phyloP scores from a whole-genome alignment of 306 rosid species.

The Trifolium repens region DNA sequence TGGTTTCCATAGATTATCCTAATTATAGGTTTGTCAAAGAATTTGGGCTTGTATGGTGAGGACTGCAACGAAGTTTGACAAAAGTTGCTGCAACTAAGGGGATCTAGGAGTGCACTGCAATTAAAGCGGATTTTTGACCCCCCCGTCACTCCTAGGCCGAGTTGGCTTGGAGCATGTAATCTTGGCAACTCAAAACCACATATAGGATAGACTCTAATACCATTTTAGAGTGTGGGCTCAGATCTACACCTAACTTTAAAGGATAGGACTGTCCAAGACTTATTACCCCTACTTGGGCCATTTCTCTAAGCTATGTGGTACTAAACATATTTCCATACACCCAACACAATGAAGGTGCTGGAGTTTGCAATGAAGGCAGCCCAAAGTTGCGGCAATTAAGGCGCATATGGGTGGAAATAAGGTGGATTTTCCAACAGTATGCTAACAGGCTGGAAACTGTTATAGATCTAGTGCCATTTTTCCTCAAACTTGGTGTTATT shows the following conservation, averaged over 20 bases:
- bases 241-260: background rate
- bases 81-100: background rate
- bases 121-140: background rate
- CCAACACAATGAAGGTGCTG: background rate
- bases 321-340: background rate
- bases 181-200: background rate
- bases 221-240: background rate
- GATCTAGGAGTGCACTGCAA: background rate
- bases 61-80: background rate
- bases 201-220: background rate
- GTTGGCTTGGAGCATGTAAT: background rate
- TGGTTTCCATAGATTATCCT: background rate
- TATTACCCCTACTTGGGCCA: background rate
- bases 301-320: background rate
- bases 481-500: slow-evolving; percentile 20
- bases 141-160: background rate
- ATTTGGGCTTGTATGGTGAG: background rate
- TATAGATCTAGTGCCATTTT: background rate
- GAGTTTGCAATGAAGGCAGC: background rate
- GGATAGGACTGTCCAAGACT: background rate
- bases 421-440: background rate
- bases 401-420: background rate
- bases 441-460: slow-evolving; percentile 4
- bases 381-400: background rate
- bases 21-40: background rate